Evolutionary conservation across 108 stramenopile genomes (phyloP).

Genomic region (Aurantiochytrium sp.): DNA sequence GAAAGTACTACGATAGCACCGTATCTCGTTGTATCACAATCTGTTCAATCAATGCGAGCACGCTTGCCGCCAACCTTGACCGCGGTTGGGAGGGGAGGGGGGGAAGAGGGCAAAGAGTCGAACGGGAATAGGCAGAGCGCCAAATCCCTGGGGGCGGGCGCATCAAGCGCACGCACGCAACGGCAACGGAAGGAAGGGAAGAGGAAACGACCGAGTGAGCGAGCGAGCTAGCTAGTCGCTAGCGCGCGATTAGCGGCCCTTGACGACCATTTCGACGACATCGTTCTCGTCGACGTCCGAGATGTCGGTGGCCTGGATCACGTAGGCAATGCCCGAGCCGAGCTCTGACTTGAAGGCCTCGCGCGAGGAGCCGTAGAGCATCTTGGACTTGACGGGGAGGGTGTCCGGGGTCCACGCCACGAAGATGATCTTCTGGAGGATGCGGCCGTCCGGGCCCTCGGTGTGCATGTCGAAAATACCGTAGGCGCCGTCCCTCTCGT

Average conservation of each 20-base stretch:
- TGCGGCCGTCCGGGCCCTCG: background rate
- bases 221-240: no score
- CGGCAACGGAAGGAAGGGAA: no score
- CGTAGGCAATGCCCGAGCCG: slow-evolving; percentile 25
- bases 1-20: no score
- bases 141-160: no score
- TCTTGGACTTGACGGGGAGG: slow-evolving; percentile 30
- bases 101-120: no score
- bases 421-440: slow-evolving; percentile 4
- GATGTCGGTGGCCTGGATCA: slow-evolving; percentile 19
- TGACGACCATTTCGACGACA: background rate
- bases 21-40: no score
- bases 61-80: no score
- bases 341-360: slow-evolving; percentile 30
- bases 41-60: no score
- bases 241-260: background rate
- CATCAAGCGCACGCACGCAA: no score
- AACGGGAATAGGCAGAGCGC: no score
- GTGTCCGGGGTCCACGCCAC: slow-evolving; percentile 10
- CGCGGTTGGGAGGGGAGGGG: no score
- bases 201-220: no score
- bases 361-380: background rate
- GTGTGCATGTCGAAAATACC: slow-evolving; percentile 10
- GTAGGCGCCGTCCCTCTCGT: slow-evolving; percentile 6
- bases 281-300: background rate